Evolutionary conservation across 169 alveolate species (phyloP).

Genomic region (Cryptosporidium felis): DNA sequence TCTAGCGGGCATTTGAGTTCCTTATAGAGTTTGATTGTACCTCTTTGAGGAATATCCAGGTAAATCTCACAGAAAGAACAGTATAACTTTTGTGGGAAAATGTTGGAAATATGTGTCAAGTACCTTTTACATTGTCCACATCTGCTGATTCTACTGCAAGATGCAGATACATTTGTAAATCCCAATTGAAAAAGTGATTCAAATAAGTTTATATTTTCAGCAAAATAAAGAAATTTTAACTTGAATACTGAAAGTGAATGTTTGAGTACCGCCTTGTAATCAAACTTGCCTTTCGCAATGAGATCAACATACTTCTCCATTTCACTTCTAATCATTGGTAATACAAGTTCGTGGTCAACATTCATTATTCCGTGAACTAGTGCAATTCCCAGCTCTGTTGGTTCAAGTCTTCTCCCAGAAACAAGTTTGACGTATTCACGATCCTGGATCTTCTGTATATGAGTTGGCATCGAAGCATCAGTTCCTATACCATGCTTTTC

Average conservation of each 20-base stretch:
- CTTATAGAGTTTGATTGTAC: constrained; percentile 79
- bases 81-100: constrained; percentile 77
- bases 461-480: constrained; percentile 99
- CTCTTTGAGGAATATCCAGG: constrained; percentile 80
- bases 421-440: constrained; percentile 92
- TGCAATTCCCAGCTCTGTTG: constrained; percentile 92
- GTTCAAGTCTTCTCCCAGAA: constrained; percentile 88
- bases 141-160: constrained; percentile 75
- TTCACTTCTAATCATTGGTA: constrained; percentile 91
- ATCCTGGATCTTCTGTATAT: constrained; percentile 95
- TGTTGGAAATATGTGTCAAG: constrained; percentile 75
- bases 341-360: constrained; percentile 89
- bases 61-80: constrained; percentile 80
- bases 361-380: constrained; percentile 89
- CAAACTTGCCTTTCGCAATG: constrained; percentile 90
- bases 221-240: constrained; percentile 83
- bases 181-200: constrained; percentile 78
- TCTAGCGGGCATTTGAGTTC: constrained; percentile 85
- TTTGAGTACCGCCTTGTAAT: constrained; percentile 80
- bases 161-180: constrained; percentile 76
- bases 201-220: constrained; percentile 77
- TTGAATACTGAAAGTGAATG: constrained; percentile 87
- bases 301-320: constrained; percentile 90
- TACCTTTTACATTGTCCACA: constrained; percentile 84
- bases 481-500: constrained; percentile 97